Evolutionary conservation across 768 basidiomycete species (phyloP), one percentile per base, ranked within the genome.

Genomic region (Daedaleopsis sinensis): DNA sequence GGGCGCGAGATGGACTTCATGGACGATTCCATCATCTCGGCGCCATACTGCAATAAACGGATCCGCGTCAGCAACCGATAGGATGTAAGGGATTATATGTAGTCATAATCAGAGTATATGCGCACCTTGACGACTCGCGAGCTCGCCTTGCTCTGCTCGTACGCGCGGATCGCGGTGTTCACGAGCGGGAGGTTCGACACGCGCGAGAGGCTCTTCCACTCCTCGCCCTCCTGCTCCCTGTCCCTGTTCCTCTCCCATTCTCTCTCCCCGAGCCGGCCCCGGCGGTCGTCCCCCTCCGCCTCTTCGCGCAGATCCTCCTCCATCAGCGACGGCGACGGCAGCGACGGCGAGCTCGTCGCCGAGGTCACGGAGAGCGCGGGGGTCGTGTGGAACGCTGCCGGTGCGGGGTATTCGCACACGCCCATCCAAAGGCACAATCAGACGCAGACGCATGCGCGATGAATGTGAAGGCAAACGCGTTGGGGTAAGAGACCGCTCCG

Each of bases 41-140:
- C 92, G 52, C 93, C 91, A 70, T 93, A 93, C 92, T 94, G 71
- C n/a, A 47, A n/a, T n/a, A n/a, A n/a, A n/a, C n/a, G n/a, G n/a
- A n/a, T n/a, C n/a, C n/a, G n/a, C n/a, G n/a, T n/a, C n/a, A n/a
- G n/a, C n/a, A n/a, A n/a, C n/a, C n/a, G n/a, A n/a, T n/a, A n/a
- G n/a, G n/a, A n/a, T n/a, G n/a, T n/a, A n/a, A n/a, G n/a, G n/a
- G n/a, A n/a, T n/a, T n/a, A n/a, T n/a, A n/a, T n/a, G n/a, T n/a
- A n/a, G n/a, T n/a, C n/a, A n/a, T n/a, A n/a, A n/a, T n/a, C n/a
- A n/a, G n/a, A n/a, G n/a, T n/a, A n/a, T n/a, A n/a, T n/a, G 70
- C 79, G 55, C 61, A 92, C 93, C 81, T 94, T 93, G 65, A 95
- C 91, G 48, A 94, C 90, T 37, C 90, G 79, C 12, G 91, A 93